phyloP scores from a whole-genome alignment of 2,329 filamentous ascomycete species.

The Trichoderma sp. region DNA sequence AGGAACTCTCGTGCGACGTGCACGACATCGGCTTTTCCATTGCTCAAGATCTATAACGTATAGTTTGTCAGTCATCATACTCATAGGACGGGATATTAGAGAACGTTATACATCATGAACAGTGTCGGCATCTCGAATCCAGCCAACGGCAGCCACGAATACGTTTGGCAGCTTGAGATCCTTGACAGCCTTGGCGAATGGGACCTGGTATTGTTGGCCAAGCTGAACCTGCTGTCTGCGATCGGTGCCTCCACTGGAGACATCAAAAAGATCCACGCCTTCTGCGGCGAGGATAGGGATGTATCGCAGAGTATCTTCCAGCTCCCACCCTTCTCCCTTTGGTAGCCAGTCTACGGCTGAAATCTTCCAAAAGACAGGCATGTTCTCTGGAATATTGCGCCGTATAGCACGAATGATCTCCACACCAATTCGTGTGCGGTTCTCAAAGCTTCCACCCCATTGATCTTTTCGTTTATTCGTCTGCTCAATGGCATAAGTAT shows the following conservation, averaged over 20 bases:
- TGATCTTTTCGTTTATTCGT: neutral
- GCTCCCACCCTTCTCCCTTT: neutral
- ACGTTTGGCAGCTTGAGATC: neutral
- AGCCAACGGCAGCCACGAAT: neutral
- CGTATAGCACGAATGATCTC: neutral
- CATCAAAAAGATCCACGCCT: neutral
- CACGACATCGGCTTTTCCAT: neutral
- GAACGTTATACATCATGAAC: neutral
- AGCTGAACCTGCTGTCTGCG: neutral
- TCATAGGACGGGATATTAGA: neutral
- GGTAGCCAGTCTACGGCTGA: neutral
- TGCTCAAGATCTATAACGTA: neutral
- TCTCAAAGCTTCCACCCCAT: neutral
- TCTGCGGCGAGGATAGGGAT: neutral
- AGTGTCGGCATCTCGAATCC: neutral
- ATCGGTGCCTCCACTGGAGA: neutral
- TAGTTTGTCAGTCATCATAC: neutral
- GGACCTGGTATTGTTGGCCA: neutral
- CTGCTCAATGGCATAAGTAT: neutral
- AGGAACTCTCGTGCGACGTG: neutral
- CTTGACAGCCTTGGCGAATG: neutral
- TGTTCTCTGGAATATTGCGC: neutral
- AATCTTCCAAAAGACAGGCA: neutral
- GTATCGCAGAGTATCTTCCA: neutral
- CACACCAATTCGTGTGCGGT: neutral